phyloP scores from a whole-genome alignment of 2,329 filamentous ascomycete genomes.

The Pestalotiopsis sp. region DNA sequence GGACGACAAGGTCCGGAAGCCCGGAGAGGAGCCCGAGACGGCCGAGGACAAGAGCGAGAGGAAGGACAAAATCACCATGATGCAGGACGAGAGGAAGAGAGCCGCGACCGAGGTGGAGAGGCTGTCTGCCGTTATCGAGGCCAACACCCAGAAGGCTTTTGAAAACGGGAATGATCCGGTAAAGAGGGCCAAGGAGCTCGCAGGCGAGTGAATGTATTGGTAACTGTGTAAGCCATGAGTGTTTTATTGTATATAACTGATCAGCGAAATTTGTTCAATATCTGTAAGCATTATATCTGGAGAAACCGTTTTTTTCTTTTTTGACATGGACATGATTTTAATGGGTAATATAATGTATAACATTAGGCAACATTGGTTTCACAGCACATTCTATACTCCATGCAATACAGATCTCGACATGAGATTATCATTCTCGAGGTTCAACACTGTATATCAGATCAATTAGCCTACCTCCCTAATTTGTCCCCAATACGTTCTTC shows the following conservation, averaged over 20 bases:
- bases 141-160: neutral
- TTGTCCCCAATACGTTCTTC: neutral
- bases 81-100: neutral
- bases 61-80: neutral
- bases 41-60: neutral
- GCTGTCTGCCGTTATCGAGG: neutral
- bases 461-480: neutral
- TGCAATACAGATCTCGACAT: too few relatives aligned
- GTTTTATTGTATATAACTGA: too few relatives aligned
- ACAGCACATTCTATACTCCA: too few relatives aligned
- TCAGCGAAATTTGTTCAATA: too few relatives aligned
- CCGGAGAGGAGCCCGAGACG: neutral
- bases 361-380: too few relatives aligned
- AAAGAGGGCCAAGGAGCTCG: neutral
- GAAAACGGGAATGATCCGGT: slow-evolving; percentile 2
- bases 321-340: too few relatives aligned
- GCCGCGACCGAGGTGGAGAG: neutral
- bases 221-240: too few relatives aligned
- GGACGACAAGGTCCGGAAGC: neutral
- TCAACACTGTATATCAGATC: neutral
- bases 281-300: too few relatives aligned
- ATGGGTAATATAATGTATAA: too few relatives aligned
- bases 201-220: neutral
- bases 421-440: neutral
- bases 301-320: too few relatives aligned